These are phyloP conservation scores for Populus tomentosa DNA, from an alignment of 441 rosid species.

Conservation along the genomic window DNA sequence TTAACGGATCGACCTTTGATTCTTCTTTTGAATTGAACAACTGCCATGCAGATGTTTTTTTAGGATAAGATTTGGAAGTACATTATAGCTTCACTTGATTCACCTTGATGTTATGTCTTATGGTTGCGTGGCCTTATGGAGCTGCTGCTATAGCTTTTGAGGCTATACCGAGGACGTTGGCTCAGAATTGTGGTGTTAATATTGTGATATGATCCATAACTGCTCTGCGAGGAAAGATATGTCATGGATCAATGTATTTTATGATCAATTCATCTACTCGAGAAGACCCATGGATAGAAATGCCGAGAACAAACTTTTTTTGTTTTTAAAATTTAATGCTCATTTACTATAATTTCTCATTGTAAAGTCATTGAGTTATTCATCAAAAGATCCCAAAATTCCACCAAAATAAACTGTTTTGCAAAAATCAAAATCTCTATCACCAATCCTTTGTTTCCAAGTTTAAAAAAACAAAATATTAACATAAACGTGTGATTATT, in stretches of 20 bases:
- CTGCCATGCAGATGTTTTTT: neutral
- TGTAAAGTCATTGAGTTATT: too few species aligned
- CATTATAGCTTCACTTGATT: neutral
- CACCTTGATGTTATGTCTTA: neutral
- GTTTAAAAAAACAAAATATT: too few species aligned
- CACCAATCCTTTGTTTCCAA: too few species aligned
- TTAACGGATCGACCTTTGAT: too few species aligned
- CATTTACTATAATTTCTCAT: too few species aligned
- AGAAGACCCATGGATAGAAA: too few species aligned
- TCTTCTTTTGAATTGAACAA: too few species aligned
- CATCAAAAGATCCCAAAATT: fast-evolving
- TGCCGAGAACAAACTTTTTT: too few species aligned
- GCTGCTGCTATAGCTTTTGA: constrained; percentile 94
- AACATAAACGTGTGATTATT: fast-evolving
- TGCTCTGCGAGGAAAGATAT: constrained; percentile 79
- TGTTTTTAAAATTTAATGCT: too few species aligned
- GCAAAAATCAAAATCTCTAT: too few species aligned
- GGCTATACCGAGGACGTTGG: constrained; percentile 83
- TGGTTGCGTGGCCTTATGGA: constrained; percentile 69
- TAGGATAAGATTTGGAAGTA: neutral
- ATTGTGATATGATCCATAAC: constrained; percentile 80
- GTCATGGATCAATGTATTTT: neutral
- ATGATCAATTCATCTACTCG: too few species aligned
- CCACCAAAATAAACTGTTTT: too few species aligned
- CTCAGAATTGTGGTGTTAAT: constrained; percentile 91